Evolutionary conservation across 495 filamentous ascomycete species (phyloP).

Genomic region (Penicillium pancosmium): DNA sequence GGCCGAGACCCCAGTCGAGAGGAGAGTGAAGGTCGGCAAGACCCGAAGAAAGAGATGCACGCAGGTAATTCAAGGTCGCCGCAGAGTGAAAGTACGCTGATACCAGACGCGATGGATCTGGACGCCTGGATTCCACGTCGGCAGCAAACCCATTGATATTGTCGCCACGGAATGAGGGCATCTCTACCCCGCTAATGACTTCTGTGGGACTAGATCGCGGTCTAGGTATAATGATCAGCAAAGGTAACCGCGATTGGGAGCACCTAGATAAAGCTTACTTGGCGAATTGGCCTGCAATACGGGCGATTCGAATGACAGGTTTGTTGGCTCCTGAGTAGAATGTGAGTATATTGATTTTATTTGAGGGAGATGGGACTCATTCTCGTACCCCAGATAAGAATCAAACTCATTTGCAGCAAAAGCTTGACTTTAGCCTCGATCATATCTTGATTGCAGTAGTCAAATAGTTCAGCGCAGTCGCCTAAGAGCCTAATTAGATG

Average conservation of each 20-base stretch:
- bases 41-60: conserved; percentile 79
- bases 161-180: conserved; percentile 91
- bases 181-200: conserved; percentile 73
- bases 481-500: conserved; percentile 39
- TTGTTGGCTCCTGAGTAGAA: conserved; percentile 65
- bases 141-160: conserved; percentile 87
- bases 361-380: background rate
- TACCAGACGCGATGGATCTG: conserved; percentile 83
- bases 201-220: conserved; percentile 89
- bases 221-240: conserved; percentile 32
- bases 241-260: background rate
- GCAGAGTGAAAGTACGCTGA: conserved; percentile 95
- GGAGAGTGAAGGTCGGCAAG: conserved; percentile 93
- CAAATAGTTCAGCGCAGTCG: conserved; percentile 96
- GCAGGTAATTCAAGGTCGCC: conserved; percentile 88
- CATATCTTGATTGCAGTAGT: conserved; percentile 86
- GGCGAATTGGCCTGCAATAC: conserved; percentile 96
- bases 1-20: conserved; percentile 92
- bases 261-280: conserved; percentile 49
- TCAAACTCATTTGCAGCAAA: conserved; percentile 91
- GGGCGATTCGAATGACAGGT: conserved; percentile 89
- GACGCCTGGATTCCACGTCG: conserved; percentile 61
- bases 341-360: conserved; percentile 13
- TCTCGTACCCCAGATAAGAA: conserved; percentile 53
- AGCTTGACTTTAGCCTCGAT: conserved; percentile 97